phyloP scores from a whole-genome alignment of 768 basidiomycete species.

The Guyanaporus albipodus region DNA sequence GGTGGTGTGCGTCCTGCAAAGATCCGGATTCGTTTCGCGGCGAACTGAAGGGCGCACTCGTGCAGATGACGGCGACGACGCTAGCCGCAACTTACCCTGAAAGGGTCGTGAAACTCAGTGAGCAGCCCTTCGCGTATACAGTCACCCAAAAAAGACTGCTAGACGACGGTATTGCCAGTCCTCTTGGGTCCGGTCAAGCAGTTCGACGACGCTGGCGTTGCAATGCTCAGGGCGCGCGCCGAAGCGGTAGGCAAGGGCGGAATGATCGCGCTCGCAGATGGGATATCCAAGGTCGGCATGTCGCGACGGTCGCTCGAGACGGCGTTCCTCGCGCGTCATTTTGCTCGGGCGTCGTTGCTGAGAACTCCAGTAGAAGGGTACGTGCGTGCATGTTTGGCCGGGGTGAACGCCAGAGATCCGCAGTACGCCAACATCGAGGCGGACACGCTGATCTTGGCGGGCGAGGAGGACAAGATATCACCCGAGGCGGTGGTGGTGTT shows the following conservation, averaged over 20 bases:
- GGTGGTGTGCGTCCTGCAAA: constrained; percentile 1
- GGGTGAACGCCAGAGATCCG: neutral
- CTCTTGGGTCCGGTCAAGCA: neutral
- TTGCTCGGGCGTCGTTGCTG: constrained; percentile 1
- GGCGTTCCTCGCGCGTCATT: neutral
- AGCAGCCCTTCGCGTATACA: neutral
- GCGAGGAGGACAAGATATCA: neutral
- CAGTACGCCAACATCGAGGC: neutral
- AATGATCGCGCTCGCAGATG: constrained; percentile 5
- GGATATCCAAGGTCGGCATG: constrained; percentile 2
- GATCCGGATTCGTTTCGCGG: neutral
- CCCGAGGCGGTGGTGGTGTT: neutral
- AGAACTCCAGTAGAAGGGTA: neutral
- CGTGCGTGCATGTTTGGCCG: neutral
- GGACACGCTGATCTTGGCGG: constrained; percentile 4
- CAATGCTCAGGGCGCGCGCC: neutral
- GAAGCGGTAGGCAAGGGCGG: constrained; percentile 2
- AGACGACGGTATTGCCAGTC: neutral
- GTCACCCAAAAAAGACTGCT: neutral
- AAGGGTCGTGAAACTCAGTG: constrained; percentile 1
- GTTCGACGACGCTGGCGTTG: neutral
- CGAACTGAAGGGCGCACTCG: neutral
- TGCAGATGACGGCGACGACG: neutral
- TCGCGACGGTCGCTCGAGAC: constrained; percentile 1
- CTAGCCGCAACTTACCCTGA: constrained; percentile 1